Evolutionary conservation across 2,329 filamentous ascomycete genomes (phyloP), one percentile per base, ranked within the genome.

Genomic region (Ceratocystiopsis sp.): DNA sequence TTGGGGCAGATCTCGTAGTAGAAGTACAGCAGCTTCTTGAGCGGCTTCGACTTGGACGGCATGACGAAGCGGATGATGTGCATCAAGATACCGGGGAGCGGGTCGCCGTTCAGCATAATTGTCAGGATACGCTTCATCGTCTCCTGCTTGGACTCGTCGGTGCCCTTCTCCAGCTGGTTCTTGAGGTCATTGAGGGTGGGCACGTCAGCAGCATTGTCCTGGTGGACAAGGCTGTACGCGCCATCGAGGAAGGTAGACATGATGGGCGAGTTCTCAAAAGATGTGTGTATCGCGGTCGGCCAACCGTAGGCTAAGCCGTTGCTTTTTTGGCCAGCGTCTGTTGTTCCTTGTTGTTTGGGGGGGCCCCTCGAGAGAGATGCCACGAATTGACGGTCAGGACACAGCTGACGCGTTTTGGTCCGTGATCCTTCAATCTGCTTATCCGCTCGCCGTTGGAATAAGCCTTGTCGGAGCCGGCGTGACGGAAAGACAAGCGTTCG

Each of bases 51-150:
- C 68, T 93, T 95, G 50, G 86, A 94, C 14, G 91, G 91, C 91
- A 98, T 98, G 55, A 98, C 87, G 61, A 98, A 98, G 61, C 91
- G 85, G 62, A 98, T 98, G 58, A 98, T 98, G 67, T 96, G 91
- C 91, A 98, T 98, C 54, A 98, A 78, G 17, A 98, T 72, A 53
- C 86, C 80, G 21, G 87, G 82, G 80, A 98, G 91, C 36, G 91
- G 80, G 59, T 98, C 89, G 53, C 91, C 91, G 61, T 96, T 96
- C 57, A 98, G 76, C 91, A 98, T 96, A 59, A 95, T 78, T 50
- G 84, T 93, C 59, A 96, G 68, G 60, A 98, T 86, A 67, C 78
- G 82, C 77, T 91, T 93, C 85, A 93, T 93, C 47, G 86, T 94
- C 52, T 94, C 86, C 61, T 89, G 71, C 70, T 95, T 95, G 57